Base-by-base conservation (phyloP, 768 basidiomycete genomes). In the Dioszegia aurantiaca region DNA sequence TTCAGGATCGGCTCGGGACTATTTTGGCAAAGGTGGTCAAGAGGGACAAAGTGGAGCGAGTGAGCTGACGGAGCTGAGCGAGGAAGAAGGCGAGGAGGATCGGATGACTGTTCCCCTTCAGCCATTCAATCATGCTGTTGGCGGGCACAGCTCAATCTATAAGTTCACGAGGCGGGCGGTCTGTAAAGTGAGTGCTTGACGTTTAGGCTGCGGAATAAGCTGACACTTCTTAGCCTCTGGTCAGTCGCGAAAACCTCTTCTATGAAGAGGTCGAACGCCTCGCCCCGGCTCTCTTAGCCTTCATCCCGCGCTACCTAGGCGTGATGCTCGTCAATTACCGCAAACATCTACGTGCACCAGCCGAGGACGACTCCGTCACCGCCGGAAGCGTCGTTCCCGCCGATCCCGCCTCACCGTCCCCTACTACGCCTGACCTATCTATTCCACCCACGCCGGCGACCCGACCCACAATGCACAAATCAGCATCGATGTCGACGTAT, bases 311-410 rank as follows among this genome's bases (percentile, higher is more conserved):
- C 42, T 99, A 99, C 77, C 82, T 99, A 16, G 95, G 95, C 23
- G 95, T 99, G 55, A 95, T 99, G 91, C 83, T 98, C 40, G 94
- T 99, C 68, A 94, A 87, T 52, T 98, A 98, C 73, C 85, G 95
- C 24, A 84, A 87, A 14, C 88, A 90, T 0, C 77, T 76, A 1
- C 77, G 31, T n/a, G 55, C 48, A 5, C 48, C 44, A 8, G 56
- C 60, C 30, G 65, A 69, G 36, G 51, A 47, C 4, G 33, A 33
- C 6, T 6, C 33, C 8, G 46, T 8, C 21, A 8, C 6, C 6
- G n/a, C 11, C 27, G 62, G 59, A 8, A 41, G 65, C 6, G 27
- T 41, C n/a, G 61, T 65, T 21, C 55, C 62, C 41, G 28, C 54
- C 51, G 55, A 56, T 33, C 56, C 49, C 19, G 26, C 17, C 23